phyloP scores from a whole-genome alignment of 23 red algal genomes.

The Agarophyton chilense region DNA sequence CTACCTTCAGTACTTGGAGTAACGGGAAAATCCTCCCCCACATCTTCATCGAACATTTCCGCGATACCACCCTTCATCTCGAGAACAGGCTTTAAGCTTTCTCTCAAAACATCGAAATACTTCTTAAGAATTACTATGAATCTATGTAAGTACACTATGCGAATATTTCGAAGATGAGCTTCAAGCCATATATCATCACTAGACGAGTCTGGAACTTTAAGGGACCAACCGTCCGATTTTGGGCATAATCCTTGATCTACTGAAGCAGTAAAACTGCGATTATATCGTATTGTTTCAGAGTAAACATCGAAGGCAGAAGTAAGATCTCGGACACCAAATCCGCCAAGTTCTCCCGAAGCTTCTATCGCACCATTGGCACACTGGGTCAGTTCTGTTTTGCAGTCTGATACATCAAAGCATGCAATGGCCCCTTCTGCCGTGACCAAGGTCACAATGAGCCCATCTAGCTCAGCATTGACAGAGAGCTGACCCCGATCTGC shows the following conservation, averaged over 20 bases:
- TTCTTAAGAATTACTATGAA: slow-evolving; percentile 77
- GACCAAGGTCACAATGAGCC: slow-evolving; percentile 51
- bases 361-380: slow-evolving; percentile 49
- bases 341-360: slow-evolving; percentile 58
- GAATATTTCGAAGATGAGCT: slow-evolving; percentile 63
- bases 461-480: slow-evolving; percentile 65
- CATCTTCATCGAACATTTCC: slow-evolving; percentile 72
- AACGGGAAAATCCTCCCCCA: slow-evolving; percentile 57
- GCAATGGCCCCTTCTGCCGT: slow-evolving; percentile 73
- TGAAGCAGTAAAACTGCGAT: not conserved
- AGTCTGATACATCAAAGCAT: slow-evolving; percentile 69
- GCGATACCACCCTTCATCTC: slow-evolving; percentile 72
- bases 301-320: slow-evolving; percentile 70
- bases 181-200: slow-evolving; percentile 62
- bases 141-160: slow-evolving; percentile 77
- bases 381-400: slow-evolving; percentile 42
- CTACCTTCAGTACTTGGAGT: slow-evolving; percentile 43
- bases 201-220: slow-evolving; percentile 41
- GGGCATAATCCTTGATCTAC: not conserved
- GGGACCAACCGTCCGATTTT: slow-evolving; percentile 56
- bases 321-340: slow-evolving; percentile 66
- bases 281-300: slow-evolving; percentile 67
- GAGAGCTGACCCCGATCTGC: slow-evolving; percentile 49
- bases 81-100: slow-evolving; percentile 71
- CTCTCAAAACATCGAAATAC: slow-evolving; percentile 72